Base-by-base conservation (phyloP, 2,329 filamentous ascomycete genomes). In the Aspergillus novoparasiticus region DNA sequence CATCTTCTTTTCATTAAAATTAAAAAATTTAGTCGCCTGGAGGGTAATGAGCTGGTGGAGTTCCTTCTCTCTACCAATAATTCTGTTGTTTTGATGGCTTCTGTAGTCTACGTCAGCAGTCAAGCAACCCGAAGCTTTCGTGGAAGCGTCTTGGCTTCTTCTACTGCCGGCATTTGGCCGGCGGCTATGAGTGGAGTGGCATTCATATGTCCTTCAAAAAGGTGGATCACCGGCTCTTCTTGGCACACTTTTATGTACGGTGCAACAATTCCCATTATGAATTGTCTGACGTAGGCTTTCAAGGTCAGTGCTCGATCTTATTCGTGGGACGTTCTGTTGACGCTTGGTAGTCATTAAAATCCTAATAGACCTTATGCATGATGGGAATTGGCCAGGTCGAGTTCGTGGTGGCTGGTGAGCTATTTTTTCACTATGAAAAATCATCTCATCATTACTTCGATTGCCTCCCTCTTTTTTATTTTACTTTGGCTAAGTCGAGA, bases 51-150 rank as follows among this genome's bases (percentile, higher is more conserved):
- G 32, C 9, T 21, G 12, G 46, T 50, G 46, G 46, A 34, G 28
- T 54, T 36, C 32, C 50, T 21, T 21, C 50, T n/a, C 36, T 54
- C 32, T 54, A 36, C 51, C 19, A 54, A 54, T 21, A 26, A 26
- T 6, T 19, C 32, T 36, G 51, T 12, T 36, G 19, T 36, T 36
- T 54, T 54, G 30, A 36, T 14, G 51, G 19, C 19, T 21, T 36
- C n/a, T 34, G 51, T n/a, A 23, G 51, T 23, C 30, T 54, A 54
- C 51, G 51, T 54, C 30, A 54, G 51, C 51, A 54, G 19, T 36
- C n/a, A 54, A 54, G 51, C 51, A 54, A 54, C 9, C 30, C 36
- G 51, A 54, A 36, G 30, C 51, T 54, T 54, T 54, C 36, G 51
- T 36, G 51, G 51, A 36, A 54, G 32, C 51, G n/a, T 23, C 51